These are phyloP conservation scores for Ascochyta clinopodiicola DNA, from an alignment of 2,329 filamentous ascomycete genomes.

Conservation along the genomic window DNA sequence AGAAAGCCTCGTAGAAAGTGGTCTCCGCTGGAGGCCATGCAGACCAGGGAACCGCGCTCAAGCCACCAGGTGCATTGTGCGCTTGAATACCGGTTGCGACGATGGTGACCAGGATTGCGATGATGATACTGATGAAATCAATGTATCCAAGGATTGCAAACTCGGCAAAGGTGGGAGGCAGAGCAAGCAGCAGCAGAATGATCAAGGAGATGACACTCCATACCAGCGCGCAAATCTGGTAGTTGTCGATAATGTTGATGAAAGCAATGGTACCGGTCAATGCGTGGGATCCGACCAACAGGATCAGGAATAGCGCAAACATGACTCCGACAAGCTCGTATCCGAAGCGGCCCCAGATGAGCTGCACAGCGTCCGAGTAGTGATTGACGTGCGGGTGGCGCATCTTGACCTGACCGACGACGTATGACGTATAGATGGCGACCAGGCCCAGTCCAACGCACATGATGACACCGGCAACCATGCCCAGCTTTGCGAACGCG, in stretches of 20 bases:
- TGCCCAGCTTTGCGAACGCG: conserved; percentile 55
- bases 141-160: conserved; percentile 63
- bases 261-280: conserved; percentile 72
- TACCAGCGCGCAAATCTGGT: conserved; percentile 66
- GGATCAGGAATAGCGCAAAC: conserved; percentile 49
- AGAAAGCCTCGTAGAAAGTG: conserved; percentile 72
- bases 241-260: conserved; percentile 68
- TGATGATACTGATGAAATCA: conserved; percentile 70
- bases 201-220: conserved; percentile 68
- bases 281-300: conserved; percentile 74
- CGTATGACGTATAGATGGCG: conserved; percentile 67
- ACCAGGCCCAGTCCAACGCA: conserved; percentile 60
- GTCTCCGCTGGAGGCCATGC: conserved; percentile 41
- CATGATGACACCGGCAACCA: conserved; percentile 55
- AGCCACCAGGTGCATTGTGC: conserved; percentile 40
- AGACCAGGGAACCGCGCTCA: conserved; percentile 40
- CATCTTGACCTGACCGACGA: conserved; percentile 67
- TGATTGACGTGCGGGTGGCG: conserved; percentile 66
- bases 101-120: conserved; percentile 72
- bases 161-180: conserved; percentile 69
- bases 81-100: conserved; percentile 64
- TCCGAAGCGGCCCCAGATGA: conserved; percentile 64
- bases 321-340: conserved; percentile 66
- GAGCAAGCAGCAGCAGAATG: conserved; percentile 65
- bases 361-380: conserved; percentile 72